Conservation (phyloP, 2,329 filamentous ascomycete species). For the Xenoacremonium recifei region DNA sequence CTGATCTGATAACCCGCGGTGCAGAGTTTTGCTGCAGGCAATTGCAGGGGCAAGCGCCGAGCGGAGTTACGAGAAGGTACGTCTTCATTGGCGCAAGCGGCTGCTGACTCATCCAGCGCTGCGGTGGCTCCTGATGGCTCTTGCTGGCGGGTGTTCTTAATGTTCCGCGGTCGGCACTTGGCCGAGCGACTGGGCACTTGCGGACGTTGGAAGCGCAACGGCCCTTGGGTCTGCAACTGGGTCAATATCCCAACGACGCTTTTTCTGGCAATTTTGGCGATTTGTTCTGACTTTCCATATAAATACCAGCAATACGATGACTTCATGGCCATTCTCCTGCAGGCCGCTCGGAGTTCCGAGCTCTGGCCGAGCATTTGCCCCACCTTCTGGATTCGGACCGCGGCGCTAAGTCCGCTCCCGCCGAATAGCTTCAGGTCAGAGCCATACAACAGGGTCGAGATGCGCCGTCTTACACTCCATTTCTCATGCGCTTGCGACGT, state of each 20-base stretch:
- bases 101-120: constrained; percentile 4
- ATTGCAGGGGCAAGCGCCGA: constrained; percentile 22
- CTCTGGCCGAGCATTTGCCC: not conserved
- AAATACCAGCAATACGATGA: not conserved
- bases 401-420: not conserved
- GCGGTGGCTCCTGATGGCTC: not conserved
- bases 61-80: constrained; percentile 30
- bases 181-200: too few relatives aligned
- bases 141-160: too few relatives aligned
- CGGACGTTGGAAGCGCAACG: too few relatives aligned
- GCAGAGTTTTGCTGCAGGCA: constrained; percentile 23
- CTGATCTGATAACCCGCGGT: constrained; percentile 36
- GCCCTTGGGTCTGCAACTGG: too few relatives aligned
- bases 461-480: not conserved
- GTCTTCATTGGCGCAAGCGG: not conserved
- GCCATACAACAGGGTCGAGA: not conserved
- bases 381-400: not conserved
- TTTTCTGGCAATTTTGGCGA: too few relatives aligned
- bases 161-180: too few relatives aligned
- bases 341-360: not conserved
- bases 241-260: too few relatives aligned
- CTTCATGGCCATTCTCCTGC: not conserved
- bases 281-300: not conserved
- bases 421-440: not conserved
- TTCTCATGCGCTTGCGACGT: not conserved